Evolutionary conservation across 768 basidiomycete genomes (phyloP), one percentile per base, ranked within the genome.

Genomic region (Auriscalpium orientale): DNA sequence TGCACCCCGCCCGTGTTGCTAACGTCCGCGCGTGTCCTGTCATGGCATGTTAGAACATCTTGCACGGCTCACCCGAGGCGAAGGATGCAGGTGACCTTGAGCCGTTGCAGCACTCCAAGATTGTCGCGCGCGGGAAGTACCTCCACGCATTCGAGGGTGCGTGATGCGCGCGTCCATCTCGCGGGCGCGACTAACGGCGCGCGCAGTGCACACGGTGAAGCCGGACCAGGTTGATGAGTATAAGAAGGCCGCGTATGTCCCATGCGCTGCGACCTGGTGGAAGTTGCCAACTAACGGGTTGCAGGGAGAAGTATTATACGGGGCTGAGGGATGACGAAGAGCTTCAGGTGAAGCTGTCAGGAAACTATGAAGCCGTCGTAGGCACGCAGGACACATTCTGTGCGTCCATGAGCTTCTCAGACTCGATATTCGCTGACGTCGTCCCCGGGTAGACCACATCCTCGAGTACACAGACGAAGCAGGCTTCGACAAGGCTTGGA

Each of bases 41-140:
- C 9, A 18, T 18, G 13, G 15, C 40, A 15, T 13, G 15, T 52
- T 71, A 94, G 92, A 82, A 88, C 18, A 68, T 99, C 54, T 74
- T 99, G 56, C 94, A 98, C 70, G 97, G 97, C n/a, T 94, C 91
- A 34, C 84, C 85, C 47, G 85, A 93, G 65, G 95, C 95, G 46
- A 88, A 90, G 72, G 77, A 79, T 65, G 90, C 85, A 46, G 89
- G 92, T 43, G 89, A 90, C 50, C 71, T 82, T 38, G 85, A 87
- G 56, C 73, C 79, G 46, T 80, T 82, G 55, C 90, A 95, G 65
- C 94, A 98, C 68, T 94, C 91, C 2, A 80, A 84, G 63, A 72
- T 95, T 8, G 87, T 99, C 43, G 95, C 91, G 36, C 77, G 95
- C 56, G 92, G 94, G 47, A 98, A 98, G 77, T 95, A 94, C 67